phyloP scores from a whole-genome alignment of 257 asterid species.

The Lithospermum erythrorhizon region DNA sequence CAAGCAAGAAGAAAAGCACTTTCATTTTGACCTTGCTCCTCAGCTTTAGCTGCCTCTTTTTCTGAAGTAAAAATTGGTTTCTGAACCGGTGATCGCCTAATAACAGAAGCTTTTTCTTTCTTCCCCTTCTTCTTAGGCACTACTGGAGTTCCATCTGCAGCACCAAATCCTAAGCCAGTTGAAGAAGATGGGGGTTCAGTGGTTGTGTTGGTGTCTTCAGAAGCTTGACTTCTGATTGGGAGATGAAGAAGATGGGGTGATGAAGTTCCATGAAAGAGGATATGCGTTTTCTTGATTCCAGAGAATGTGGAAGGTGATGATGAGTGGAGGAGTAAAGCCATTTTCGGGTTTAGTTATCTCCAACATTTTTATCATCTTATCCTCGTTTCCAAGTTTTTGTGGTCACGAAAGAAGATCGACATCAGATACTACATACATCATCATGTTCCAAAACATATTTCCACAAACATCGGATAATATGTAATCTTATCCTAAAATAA shows the following conservation, averaged over 20 bases:
- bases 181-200: constrained; percentile 24
- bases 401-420: too few species aligned
- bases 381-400: neutral
- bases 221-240: constrained; percentile 36
- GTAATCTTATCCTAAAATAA: too few species aligned
- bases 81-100: constrained; percentile 55
- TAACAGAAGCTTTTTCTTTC: constrained; percentile 49
- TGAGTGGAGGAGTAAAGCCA: constrained; percentile 62
- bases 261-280: constrained; percentile 18
- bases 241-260: constrained; percentile 9
- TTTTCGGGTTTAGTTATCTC: constrained; percentile 35
- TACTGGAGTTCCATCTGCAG: constrained; percentile 14
- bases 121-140: constrained; percentile 46
- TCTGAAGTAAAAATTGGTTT: constrained; percentile 47
- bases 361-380: constrained; percentile 1
- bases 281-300: constrained; percentile 25
- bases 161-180: constrained; percentile 62
- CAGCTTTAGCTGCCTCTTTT: constrained; percentile 32
- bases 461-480: too few species aligned
- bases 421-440: too few species aligned
- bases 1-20: constrained; percentile 82
- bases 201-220: constrained; percentile 23
- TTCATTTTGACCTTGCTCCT: constrained; percentile 57
- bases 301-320: constrained; percentile 21
- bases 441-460: too few species aligned